Conservation (phyloP, 495 filamentous ascomycete genomes). For the Sordaria brevicollis region DNA sequence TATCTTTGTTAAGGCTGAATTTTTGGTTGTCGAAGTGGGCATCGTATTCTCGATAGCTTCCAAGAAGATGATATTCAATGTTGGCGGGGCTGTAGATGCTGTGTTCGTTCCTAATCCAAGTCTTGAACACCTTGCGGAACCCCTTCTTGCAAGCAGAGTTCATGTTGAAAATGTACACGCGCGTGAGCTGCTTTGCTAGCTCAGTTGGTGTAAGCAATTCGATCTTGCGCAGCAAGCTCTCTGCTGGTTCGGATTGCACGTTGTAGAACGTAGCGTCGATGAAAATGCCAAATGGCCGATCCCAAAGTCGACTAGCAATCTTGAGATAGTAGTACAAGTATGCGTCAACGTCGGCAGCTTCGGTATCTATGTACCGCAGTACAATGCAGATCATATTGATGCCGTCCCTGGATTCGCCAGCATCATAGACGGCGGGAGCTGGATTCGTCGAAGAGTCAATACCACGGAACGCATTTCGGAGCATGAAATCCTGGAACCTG, state of each 20-base stretch:
- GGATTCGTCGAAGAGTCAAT: constrained; percentile 46
- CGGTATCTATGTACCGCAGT: constrained; percentile 50
- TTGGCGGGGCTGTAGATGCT: constrained; percentile 48
- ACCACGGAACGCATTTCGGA: constrained; percentile 51
- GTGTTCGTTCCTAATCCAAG: constrained; percentile 43
- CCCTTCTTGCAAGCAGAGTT: constrained; percentile 55
- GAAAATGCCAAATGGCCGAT: constrained; percentile 52
- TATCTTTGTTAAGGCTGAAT: constrained; percentile 55
- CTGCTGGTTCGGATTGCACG: constrained; percentile 48
- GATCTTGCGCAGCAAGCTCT: constrained; percentile 46
- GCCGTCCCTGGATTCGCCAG: constrained; percentile 58
- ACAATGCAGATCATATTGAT: constrained; percentile 57
- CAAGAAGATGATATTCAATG: constrained; percentile 51
- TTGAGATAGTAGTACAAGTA: constrained; percentile 55
- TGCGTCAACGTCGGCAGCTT: constrained; percentile 49
- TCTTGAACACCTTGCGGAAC: constrained; percentile 45
- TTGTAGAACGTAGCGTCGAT: constrained; percentile 58
- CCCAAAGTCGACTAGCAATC: constrained; percentile 58
- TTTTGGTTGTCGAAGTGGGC: constrained; percentile 54
- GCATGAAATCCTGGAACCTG: constrained; percentile 60
- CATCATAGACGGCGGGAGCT: constrained; percentile 54
- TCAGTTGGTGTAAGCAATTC: constrained; percentile 50
- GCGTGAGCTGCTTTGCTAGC: constrained; percentile 41
- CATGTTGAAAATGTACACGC: constrained; percentile 60
- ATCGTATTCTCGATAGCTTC: constrained; percentile 50